These are phyloP conservation scores for Taxillus chinensis DNA, from an alignment of 164 flowering plant genomes.

Conservation along the genomic window DNA sequence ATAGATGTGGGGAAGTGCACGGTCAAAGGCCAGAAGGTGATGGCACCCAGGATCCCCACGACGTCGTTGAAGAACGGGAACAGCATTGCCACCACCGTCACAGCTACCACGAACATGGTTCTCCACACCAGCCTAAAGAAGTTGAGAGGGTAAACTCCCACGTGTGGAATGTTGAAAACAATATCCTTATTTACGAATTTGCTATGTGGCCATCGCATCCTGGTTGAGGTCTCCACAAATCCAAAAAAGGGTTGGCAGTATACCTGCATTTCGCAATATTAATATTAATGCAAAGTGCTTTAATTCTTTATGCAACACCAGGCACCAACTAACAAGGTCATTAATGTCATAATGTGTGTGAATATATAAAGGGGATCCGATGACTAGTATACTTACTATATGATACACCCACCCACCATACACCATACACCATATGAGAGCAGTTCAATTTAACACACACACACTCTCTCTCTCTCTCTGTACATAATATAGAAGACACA, in stretches of 20 bases:
- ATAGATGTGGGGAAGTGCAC: constrained; percentile 17
- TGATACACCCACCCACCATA: no score
- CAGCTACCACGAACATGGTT: constrained; percentile 19
- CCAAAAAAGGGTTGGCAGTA: constrained; percentile 24
- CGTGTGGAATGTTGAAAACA: constrained; percentile 5
- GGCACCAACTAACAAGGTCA: no score
- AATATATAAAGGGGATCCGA: no score
- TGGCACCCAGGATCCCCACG: constrained; percentile 16
- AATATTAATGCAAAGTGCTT: neutral
- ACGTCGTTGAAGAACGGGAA: constrained; percentile 23
- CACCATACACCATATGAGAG: no score
- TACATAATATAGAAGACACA: constrained; percentile 10
- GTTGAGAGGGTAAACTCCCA: constrained; percentile 13
- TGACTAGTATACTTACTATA: no score
- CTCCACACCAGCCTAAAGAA: constrained; percentile 29
- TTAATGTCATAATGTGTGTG: no score
- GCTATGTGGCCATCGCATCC: constrained; percentile 17
- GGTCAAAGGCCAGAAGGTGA: constrained; percentile 17
- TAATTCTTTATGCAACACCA: no score
- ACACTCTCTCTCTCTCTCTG: no score
- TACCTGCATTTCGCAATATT: constrained; percentile 16
- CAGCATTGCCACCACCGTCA: constrained; percentile 14
- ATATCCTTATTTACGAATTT: constrained; percentile 12
- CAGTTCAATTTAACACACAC: no score
- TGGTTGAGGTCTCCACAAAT: constrained; percentile 19